Percentiles rank a stretch among this genome's conserved stretches.
phyloP scores from a whole-genome alignment of 352 stramenopile species.

The Pythium utonaiense region DNA sequence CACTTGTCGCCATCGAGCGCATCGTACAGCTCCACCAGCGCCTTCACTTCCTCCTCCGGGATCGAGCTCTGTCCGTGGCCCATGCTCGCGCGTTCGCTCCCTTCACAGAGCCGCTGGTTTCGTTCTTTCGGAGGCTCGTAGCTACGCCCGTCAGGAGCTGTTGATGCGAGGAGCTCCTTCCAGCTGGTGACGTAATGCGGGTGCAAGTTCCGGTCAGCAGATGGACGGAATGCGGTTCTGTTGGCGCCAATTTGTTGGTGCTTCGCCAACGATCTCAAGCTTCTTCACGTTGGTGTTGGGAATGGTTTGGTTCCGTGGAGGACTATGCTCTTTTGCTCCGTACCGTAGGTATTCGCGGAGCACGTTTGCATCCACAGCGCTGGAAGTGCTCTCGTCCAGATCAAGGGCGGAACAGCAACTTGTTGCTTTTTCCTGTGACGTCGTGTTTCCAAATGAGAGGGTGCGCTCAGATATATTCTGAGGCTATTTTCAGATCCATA shows the following conservation, averaged over 20 bases:
- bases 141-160: background rate
- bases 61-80: constrained; percentile 81
- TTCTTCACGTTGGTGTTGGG: background rate
- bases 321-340: background rate
- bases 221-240: background rate
- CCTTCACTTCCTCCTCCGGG: constrained; percentile 52
- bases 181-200: background rate
- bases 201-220: background rate
- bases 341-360: background rate
- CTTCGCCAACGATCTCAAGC: background rate
- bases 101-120: background rate
- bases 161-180: background rate
- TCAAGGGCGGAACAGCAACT: background rate
- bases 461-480: background rate
- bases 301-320: background rate
- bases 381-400: background rate
- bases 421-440: background rate
- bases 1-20: constrained; percentile 64
- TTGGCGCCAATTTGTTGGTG: constrained; percentile 2
- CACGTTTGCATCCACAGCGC: background rate
- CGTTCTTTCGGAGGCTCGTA: too few species aligned
- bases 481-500: background rate
- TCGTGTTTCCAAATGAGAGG: background rate
- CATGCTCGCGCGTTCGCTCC: constrained; percentile 28
- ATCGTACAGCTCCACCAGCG: constrained; percentile 71